These are phyloP conservation scores for Furcasterigmium sp. DNA, from an alignment of 2,329 filamentous ascomycete species.

Conservation along the genomic window DNA sequence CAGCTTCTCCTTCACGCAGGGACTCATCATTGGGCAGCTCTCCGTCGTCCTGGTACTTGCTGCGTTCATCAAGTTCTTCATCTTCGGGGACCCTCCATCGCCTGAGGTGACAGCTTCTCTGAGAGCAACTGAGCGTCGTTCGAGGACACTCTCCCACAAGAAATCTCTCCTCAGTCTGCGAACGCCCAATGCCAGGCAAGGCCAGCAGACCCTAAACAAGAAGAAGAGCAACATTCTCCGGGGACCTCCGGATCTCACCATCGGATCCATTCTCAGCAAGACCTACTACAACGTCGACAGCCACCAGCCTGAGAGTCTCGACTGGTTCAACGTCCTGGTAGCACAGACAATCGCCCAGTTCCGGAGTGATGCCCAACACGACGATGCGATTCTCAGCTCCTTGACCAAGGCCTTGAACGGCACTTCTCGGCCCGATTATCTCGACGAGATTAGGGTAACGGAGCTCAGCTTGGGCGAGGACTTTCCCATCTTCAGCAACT, in stretches of 20 bases:
- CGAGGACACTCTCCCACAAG: conserved; percentile 70
- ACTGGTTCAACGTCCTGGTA: conserved; percentile 98
- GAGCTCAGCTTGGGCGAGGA: conserved; percentile 94
- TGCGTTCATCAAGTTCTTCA: conserved; percentile 99
- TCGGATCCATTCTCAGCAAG: conserved; percentile 90
- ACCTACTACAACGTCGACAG: conserved; percentile 96
- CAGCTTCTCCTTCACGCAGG: conserved; percentile 87
- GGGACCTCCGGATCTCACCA: conserved; percentile 71
- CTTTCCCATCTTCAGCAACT: conserved; percentile 98
- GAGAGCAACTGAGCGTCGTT: conserved; percentile 68
- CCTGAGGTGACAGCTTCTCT: conserved; percentile 73
- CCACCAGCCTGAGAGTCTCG: conserved; percentile 91
- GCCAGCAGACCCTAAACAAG: conserved; percentile 45
- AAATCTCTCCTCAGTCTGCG: conserved; percentile 64
- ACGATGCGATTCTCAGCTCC: conserved; percentile 83
- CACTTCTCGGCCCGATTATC: conserved; percentile 78
- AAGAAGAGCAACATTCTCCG: conserved; percentile 70
- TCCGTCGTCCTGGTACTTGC: conserved; percentile 87
- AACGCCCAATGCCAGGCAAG: conserved; percentile 33
- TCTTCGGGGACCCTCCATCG: conserved; percentile 89
- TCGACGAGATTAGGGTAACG: conserved; percentile 90
- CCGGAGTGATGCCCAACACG: conserved; percentile 82
- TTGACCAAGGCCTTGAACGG: conserved; percentile 84
- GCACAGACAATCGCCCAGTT: conserved; percentile 97
- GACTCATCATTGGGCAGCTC: conserved; percentile 87